Evolutionary conservation across 75 land plant genomes (phyloP).

Genomic region (Cunninghamia lanceolata): DNA sequence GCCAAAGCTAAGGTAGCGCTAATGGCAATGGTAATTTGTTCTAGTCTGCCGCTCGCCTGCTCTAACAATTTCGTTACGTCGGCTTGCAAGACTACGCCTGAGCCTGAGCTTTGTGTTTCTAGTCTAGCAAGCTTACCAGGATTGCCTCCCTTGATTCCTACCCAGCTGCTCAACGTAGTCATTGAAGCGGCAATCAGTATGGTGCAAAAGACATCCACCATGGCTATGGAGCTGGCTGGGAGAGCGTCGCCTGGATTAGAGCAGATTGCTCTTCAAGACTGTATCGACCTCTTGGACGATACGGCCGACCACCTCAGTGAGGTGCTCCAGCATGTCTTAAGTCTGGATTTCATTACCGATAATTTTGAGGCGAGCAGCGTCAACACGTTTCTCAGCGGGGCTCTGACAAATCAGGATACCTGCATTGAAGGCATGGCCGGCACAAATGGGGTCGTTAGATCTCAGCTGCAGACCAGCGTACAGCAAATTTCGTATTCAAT

Average conservation of each 20-base stretch:
- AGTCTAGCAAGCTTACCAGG: background rate
- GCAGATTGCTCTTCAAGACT: conserved; percentile 23
- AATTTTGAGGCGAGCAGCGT: conserved; percentile 8
- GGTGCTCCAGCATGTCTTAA: background rate
- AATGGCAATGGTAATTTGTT: too few relatives aligned
- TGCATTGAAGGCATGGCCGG: conserved; percentile 20
- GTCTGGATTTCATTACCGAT: background rate
- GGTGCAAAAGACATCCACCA: background rate
- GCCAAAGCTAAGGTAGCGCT: too few relatives aligned
- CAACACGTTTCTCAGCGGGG: conserved; percentile 31
- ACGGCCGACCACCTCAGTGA: conserved; percentile 10
- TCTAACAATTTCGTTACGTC: background rate
- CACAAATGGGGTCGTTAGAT: background rate
- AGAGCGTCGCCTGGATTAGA: background rate
- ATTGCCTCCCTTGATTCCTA: background rate
- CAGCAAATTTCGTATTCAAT: conserved; percentile 7
- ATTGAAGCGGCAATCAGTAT: conserved; percentile 9
- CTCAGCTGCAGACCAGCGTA: background rate
- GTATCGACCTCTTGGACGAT: conserved; percentile 20
- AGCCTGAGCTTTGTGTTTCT: conserved; percentile 20
- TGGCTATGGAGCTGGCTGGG: conserved; percentile 11
- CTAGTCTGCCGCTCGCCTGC: background rate
- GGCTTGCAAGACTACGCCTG: conserved; percentile 17
- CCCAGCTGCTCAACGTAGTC: conserved; percentile 17
- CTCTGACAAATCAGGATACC: conserved; percentile 35